Evolutionary conservation across 495 filamentous ascomycete genomes (phyloP).

Genomic region (Emericellopsis terricola): DNA sequence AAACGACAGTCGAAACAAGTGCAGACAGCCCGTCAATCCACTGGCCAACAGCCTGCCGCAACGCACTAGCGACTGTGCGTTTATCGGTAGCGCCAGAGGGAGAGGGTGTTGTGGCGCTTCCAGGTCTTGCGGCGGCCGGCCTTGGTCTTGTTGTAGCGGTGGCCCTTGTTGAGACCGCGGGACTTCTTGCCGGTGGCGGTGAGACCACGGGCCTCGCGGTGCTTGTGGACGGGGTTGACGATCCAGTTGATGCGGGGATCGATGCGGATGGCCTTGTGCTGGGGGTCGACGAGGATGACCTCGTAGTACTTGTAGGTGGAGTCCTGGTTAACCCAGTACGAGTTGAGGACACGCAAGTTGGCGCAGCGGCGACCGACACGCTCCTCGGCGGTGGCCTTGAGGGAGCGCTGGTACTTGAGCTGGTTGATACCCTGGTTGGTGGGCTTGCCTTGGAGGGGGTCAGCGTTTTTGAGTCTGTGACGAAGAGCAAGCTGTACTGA

Average conservation of each 20-base stretch:
- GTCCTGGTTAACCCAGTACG: slow-evolving; percentile 99
- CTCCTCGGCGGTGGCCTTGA: slow-evolving; percentile 94
- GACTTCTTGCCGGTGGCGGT: slow-evolving; percentile 98
- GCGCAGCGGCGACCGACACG: slow-evolving; percentile 97
- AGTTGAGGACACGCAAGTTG: slow-evolving; percentile 97
- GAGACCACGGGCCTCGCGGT: slow-evolving; percentile 91
- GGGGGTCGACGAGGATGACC: slow-evolving; percentile 97
- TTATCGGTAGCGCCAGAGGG: slow-evolving; percentile 72
- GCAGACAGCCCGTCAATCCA: no score
- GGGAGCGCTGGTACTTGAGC: slow-evolving; percentile 99
- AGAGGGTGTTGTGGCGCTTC: slow-evolving; percentile 98
- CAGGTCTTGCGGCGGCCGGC: slow-evolving; percentile 95
- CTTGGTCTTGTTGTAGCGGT: slow-evolving; percentile 94
- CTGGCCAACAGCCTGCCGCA: no score
- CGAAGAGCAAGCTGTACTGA: slow-evolving; percentile 27
- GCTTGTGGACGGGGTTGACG: slow-evolving; percentile 98
- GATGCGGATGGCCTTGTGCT: slow-evolving; percentile 99
- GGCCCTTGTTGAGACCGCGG: slow-evolving; percentile 95
- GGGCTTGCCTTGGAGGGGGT: slow-evolving; percentile 69
- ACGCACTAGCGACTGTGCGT: no score
- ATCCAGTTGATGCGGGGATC: slow-evolving; percentile 99
- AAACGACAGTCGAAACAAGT: no score
- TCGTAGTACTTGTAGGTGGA: slow-evolving; percentile 99
- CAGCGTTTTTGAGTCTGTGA: background rate
- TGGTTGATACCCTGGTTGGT: slow-evolving; percentile 99